Conservation (phyloP, 768 basidiomycete genomes). For the Mycena galericulata region DNA sequence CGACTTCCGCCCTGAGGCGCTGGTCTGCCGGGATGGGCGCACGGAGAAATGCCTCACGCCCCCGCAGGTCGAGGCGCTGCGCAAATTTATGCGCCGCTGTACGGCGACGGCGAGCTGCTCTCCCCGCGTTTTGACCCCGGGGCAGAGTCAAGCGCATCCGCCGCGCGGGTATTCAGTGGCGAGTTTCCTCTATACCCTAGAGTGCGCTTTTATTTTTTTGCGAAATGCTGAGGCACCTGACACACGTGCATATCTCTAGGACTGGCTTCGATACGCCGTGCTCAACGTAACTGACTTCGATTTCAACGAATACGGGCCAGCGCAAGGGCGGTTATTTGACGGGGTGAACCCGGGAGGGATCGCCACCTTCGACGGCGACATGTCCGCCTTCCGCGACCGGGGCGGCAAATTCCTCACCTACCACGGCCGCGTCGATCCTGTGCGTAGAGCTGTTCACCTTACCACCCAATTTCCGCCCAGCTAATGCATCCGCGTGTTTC, state of each 20-base stretch:
- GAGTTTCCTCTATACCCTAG: not conserved
- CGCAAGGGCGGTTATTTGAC: slow-evolving; percentile 1
- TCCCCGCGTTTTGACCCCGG: slow-evolving; percentile 36
- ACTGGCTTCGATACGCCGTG: slow-evolving; percentile 24
- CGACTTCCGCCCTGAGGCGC: slow-evolving; percentile 36
- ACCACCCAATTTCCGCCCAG: not conserved
- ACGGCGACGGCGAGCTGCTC: slow-evolving; percentile 29
- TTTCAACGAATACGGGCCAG: slow-evolving; percentile 9
- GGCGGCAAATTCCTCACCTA: slow-evolving; percentile 43
- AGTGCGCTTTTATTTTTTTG: not conserved
- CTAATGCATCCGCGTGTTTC: not conserved
- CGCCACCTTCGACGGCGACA: slow-evolving; percentile 33
- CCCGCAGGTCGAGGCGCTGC: slow-evolving; percentile 37
- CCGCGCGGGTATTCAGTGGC: slow-evolving; percentile 1
- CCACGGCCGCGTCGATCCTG: slow-evolving; percentile 30
- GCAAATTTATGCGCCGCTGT: slow-evolving; percentile 38
- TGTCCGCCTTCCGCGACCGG: slow-evolving; percentile 34
- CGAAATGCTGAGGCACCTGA: not conserved
- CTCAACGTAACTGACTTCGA: slow-evolving; percentile 19
- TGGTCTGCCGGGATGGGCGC: slow-evolving; percentile 25
- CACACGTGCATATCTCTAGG: not conserved
- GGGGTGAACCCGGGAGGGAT: slow-evolving; percentile 21
- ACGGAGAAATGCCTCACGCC: slow-evolving; percentile 30
- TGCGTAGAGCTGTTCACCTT: not conserved
- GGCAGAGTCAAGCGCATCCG: not conserved